Base-by-base conservation (phyloP, 2,329 filamentous ascomycete genomes). In the Clonostachys chloroleuca region DNA sequence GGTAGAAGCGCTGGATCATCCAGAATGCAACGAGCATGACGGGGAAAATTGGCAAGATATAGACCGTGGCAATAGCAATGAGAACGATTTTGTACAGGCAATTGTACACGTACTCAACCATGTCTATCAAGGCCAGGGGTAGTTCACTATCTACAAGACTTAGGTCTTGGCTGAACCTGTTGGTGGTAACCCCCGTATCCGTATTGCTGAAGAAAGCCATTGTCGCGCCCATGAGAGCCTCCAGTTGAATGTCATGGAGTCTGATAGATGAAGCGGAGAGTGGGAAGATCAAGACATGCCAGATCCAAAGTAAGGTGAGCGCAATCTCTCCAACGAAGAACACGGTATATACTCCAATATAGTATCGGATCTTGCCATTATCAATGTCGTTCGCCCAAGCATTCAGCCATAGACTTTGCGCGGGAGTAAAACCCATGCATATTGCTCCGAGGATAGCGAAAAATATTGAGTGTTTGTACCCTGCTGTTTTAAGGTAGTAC, bases 1-100 rank as follows among this genome's bases (percentile, higher is more conserved):
- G 64, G 52, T 80, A 80, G 49, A 70, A 66, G 44, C 68, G 72
- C 46, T 78, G 74, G 6, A 78, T 59, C 2, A 68, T 44, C 49
- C 72, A 77, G 1, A 74, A 51, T 1, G 63, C 59, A 6, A 65
- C 47, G 20, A 75, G 54, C 3, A 70, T 63, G 2, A 70, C 49
- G 0, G 75, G 74, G 43, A 75, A 65, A 5, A 65, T 63, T 5
- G 68, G 65, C 1, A 65, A 69, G 2, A 69, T 52, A 41, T 58
- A 57, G 6, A 36, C 54, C 5, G 55, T 52, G 7, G 55, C 58
- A 0, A 55, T 57, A 9, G 56, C 58, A 5, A 60, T 54, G 5
- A 60, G 46, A 18, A 52, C 56, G 1, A 52, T 54, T 12, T 59
- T 30, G 17, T 30, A 30, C 20, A 39, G 36, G 14, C 17, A 39